A percentile compares a stretch with the other conserved stretches of the same genome.
Evolutionary conservation across 352 stramenopile species (phyloP).

Genomic region (Globisporangium emineosum): DNA sequence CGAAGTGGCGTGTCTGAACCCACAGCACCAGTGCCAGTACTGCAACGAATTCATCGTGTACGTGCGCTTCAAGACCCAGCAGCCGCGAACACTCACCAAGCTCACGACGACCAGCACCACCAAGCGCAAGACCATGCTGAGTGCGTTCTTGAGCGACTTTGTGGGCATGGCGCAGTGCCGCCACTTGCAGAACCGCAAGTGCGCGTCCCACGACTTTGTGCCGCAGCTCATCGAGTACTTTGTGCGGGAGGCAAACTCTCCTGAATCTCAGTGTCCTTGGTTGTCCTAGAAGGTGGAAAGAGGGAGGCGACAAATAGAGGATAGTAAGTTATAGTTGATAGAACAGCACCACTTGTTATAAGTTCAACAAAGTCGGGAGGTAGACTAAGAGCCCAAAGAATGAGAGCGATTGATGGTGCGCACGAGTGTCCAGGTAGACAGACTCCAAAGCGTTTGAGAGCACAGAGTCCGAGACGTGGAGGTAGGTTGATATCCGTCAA

Average conservation of each 20-base stretch:
- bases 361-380: too few species aligned
- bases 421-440: too few species aligned
- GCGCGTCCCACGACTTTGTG: constrained; percentile 42
- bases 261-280: neutral
- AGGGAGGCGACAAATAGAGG: too few species aligned
- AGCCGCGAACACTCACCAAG: constrained; percentile 45
- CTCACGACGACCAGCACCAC: constrained; percentile 24
- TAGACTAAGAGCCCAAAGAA: too few species aligned
- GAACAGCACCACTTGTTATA: too few species aligned
- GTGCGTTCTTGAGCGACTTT: constrained; percentile 48
- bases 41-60: constrained; percentile 10
- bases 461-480: too few species aligned
- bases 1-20: neutral
- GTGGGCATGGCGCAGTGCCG: constrained; percentile 44
- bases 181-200: constrained; percentile 35
- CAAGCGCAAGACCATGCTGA: constrained; percentile 47
- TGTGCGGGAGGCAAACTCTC: constrained; percentile 13
- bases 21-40: constrained; percentile 5
- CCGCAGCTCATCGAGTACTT: constrained; percentile 45
- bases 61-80: constrained; percentile 33
- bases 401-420: too few species aligned
- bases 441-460: too few species aligned
- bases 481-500: too few species aligned
- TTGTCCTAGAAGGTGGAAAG: neutral
- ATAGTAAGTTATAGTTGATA: too few species aligned